Evolutionary conservation across 495 filamentous ascomycete species (phyloP), one percentile per base, ranked within the genome.

Genomic region (Chlorociboria aeruginascens): DNA sequence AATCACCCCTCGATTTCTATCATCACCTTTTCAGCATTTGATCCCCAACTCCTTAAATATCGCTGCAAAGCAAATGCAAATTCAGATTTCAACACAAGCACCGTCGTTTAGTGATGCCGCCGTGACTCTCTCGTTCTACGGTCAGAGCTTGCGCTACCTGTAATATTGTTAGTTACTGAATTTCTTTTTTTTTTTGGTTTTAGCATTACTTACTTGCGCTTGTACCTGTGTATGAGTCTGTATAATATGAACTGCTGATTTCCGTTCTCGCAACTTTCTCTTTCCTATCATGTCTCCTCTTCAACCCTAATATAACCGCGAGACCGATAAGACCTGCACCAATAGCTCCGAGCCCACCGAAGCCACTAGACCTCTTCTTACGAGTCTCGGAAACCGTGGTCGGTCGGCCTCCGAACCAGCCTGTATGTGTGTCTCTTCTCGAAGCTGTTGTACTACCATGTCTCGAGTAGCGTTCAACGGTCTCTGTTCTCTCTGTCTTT

Each of bases 251-350:
- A 64, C 63, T 66, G 61, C 62, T 67, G 28, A 56, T 54, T 45
- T 68, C 67, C 51, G 64, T 71, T 48, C 65, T 68, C 50, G 67
- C 66, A 67, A 57, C 70, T 65, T 63, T 76, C 65, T 61, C 60
- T 45, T 68, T 74, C 41, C 74, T 67, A 43, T 83, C 74, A 48
- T 62, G 65, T 55, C 63, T 69, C 54, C 82, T 76, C 69, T 76
- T 84, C 62, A 94, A 55, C n/a, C 86, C 89, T 41, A 95, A 69
- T 34, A 85, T 69, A 25, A 89, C 64, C 44, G 81, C 81, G 52
- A 88, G 60, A 17, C 76, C 81, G 40, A 77, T 76, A 33, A 88
- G 65, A 2, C 80, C 69, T 9, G 81, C 82, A 6, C 74, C 78
- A 43, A 77, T 69, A n/a, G 79, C 82, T 4, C 74, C 79, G 40